Evolutionary conservation across 2,329 filamentous ascomycete genomes (phyloP).

Genomic region (Colletotrichum graminicola): DNA sequence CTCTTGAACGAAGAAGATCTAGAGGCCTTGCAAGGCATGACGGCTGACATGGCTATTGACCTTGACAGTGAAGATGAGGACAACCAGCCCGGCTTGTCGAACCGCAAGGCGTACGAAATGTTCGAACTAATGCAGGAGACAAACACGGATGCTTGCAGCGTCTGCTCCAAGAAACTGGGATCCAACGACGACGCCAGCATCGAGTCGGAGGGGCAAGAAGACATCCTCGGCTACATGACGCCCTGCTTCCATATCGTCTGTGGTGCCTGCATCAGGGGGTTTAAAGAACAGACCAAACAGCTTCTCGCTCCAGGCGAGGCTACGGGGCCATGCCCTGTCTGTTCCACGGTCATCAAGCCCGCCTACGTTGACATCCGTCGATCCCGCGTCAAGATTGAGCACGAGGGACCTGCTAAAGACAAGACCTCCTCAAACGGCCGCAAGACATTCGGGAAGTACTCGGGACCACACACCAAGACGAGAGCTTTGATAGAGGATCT

Average conservation of each 20-base stretch:
- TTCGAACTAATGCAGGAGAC: slow-evolving; percentile 87
- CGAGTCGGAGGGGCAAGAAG: slow-evolving; percentile 69
- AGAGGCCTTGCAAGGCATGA: slow-evolving; percentile 82
- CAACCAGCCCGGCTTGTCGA: slow-evolving; percentile 68
- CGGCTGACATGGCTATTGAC: slow-evolving; percentile 88
- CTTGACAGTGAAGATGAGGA: slow-evolving; percentile 81
- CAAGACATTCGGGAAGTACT: slow-evolving; percentile 73
- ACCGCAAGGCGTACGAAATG: slow-evolving; percentile 86
- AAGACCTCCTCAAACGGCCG: slow-evolving; percentile 44
- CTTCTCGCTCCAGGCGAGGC: slow-evolving; percentile 53
- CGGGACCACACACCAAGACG: slow-evolving; percentile 93
- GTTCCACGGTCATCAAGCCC: slow-evolving; percentile 72
- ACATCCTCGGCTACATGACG: slow-evolving; percentile 83
- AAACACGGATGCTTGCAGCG: slow-evolving; percentile 78
- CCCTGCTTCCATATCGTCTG: slow-evolving; percentile 91
- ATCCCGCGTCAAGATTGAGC: slow-evolving; percentile 68
- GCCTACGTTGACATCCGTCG: slow-evolving; percentile 77
- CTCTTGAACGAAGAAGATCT: slow-evolving; percentile 88
- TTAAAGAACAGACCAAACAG: slow-evolving; percentile 65
- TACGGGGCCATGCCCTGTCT: slow-evolving; percentile 74
- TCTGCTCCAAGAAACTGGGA: slow-evolving; percentile 76
- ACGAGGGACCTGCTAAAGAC: slow-evolving; percentile 62
- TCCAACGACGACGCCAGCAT: slow-evolving; percentile 67
- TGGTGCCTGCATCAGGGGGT: slow-evolving; percentile 74
- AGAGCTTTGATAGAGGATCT: slow-evolving; percentile 83